Evolutionary conservation across 2,329 filamentous ascomycete genomes (phyloP).

Genomic region (Knoxdaviesia capensis): DNA sequence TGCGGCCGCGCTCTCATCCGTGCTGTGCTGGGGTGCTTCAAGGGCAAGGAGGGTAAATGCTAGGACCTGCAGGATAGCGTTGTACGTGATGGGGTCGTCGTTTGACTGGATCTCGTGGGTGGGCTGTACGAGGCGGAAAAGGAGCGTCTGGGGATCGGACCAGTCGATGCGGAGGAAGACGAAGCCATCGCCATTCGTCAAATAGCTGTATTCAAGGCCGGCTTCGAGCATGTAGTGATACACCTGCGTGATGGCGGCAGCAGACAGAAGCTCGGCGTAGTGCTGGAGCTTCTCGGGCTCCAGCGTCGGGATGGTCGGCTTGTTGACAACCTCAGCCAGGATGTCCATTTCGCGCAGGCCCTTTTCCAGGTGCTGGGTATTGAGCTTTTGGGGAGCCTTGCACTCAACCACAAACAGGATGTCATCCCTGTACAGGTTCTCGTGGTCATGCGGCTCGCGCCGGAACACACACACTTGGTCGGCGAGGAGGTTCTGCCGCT

Average conservation of each 20-base stretch:
- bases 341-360: conserved; percentile 14
- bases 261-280: conserved; percentile 14
- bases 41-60: conserved; percentile 12
- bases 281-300: conserved; percentile 12
- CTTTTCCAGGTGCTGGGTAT: conserved; percentile 10
- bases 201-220: conserved; percentile 20
- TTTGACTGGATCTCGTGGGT: neutral
- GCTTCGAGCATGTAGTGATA: conserved; percentile 28
- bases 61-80: neutral
- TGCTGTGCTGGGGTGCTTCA: neutral
- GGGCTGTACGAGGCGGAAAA: neutral
- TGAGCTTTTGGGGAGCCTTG: conserved; percentile 26
- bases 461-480: too few relatives aligned
- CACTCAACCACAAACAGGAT: conserved; percentile 19
- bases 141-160: conserved; percentile 2
- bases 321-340: conserved; percentile 14
- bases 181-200: conserved; percentile 21
- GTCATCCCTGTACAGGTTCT: neutral
- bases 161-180: conserved; percentile 20
- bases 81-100: neutral
- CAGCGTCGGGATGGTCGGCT: conserved; percentile 9
- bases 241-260: conserved; percentile 19
- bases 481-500: too few relatives aligned
- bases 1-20: neutral
- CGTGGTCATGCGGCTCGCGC: too few relatives aligned